phyloP scores from a whole-genome alignment of 495 filamentous ascomycete genomes.

The Lindgomyces ingoldianus region DNA sequence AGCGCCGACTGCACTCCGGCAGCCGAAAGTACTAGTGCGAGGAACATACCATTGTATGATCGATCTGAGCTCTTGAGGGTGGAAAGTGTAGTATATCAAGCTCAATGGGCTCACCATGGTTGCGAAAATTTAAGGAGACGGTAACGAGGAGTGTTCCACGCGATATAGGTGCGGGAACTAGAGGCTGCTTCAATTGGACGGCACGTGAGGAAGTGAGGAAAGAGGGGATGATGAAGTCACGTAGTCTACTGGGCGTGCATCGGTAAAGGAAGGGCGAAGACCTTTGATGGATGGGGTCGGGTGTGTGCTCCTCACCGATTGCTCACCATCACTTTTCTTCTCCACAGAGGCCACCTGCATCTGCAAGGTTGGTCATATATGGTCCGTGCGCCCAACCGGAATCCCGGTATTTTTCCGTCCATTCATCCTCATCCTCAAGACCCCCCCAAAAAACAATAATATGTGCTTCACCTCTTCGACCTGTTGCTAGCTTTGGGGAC shows the following conservation, averaged over 20 bases:
- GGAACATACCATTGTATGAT: conserved; percentile 84
- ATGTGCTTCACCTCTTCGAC: neutral
- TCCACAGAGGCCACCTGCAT: no score
- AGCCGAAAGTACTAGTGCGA: neutral
- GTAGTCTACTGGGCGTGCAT: neutral
- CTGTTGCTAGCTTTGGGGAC: neutral
- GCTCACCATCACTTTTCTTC: no score
- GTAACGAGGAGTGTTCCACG: neutral
- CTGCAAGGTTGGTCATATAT: no score
- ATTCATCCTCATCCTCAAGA: neutral
- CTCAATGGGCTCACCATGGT: conserved; percentile 58
- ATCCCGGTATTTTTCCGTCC: neutral
- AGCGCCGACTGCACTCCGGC: neutral
- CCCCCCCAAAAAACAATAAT: no score
- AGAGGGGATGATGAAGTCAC: neutral
- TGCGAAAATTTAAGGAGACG: conserved; percentile 17
- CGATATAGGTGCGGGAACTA: neutral
- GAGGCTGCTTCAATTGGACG: neutral
- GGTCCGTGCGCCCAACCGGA: neutral
- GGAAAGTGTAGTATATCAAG: conserved; percentile 72
- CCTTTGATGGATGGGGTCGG: no score
- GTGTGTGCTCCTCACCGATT: no score
- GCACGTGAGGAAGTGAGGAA: neutral
- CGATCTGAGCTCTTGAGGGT: conserved; percentile 74
- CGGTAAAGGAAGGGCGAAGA: neutral